Evolutionary conservation across 805 yeast genomes (phyloP).

Genomic region (Hanseniaspora clermontiae): DNA sequence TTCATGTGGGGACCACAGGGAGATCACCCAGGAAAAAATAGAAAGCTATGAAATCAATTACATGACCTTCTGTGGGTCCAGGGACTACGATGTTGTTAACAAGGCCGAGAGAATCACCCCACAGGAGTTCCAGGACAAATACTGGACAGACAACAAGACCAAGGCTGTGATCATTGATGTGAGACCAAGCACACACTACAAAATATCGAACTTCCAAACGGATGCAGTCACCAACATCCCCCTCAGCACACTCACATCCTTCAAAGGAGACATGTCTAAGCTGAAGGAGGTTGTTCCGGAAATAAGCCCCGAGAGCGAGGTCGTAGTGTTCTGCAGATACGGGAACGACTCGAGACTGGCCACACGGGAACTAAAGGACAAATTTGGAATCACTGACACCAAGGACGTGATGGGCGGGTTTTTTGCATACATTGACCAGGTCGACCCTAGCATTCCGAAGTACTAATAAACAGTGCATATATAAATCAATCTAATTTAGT

Average conservation of each 20-base stretch:
- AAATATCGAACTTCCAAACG: slow-evolving; percentile 46
- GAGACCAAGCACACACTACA: slow-evolving; percentile 65
- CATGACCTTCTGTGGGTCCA: slow-evolving; percentile 60
- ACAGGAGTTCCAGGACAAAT: slow-evolving; percentile 26
- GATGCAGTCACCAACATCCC: slow-evolving; percentile 46
- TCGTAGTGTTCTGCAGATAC: slow-evolving; percentile 64
- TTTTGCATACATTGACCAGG: slow-evolving; percentile 46
- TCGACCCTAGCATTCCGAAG: slow-evolving; percentile 51
- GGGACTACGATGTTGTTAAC: slow-evolving; percentile 34
- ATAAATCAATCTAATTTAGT: slow-evolving; percentile 18
- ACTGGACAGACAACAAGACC: slow-evolving; percentile 16
- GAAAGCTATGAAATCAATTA: slow-evolving; percentile 45
- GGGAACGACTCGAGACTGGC: slow-evolving; percentile 90
- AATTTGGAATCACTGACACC: slow-evolving; percentile 37
- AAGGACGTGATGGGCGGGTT: slow-evolving; percentile 73
- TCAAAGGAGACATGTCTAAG: slow-evolving; percentile 23
- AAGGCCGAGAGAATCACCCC: slow-evolving; percentile 37
- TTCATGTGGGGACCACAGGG: slow-evolving; percentile 45
- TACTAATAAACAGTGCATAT: slow-evolving; percentile 31
- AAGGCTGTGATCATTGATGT: slow-evolving; percentile 58
- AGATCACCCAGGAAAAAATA: slow-evolving; percentile 38
- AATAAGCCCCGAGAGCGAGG: slow-evolving; percentile 21
- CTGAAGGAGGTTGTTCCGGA: slow-evolving; percentile 22
- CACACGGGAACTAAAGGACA: slow-evolving; percentile 40
- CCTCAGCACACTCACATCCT: slow-evolving; percentile 33